Evolutionary conservation across 768 basidiomycete genomes (phyloP).

Genomic region (Lyophyllum shimeji): DNA sequence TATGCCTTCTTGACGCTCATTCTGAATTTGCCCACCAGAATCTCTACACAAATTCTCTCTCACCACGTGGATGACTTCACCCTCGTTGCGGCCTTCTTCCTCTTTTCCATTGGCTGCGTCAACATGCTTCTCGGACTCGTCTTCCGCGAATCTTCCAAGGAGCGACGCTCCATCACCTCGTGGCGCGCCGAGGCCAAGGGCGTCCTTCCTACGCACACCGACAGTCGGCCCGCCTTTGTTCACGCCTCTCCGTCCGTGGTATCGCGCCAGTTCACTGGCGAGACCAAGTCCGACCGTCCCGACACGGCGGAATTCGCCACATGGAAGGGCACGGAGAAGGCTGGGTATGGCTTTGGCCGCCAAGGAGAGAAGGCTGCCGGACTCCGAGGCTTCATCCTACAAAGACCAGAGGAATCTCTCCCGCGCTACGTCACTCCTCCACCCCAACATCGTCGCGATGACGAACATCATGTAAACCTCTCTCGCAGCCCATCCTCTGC

Average conservation of each 20-base stretch:
- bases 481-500: slow-evolving; percentile 29
- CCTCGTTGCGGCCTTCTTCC: slow-evolving; percentile 83
- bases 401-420: slow-evolving; percentile 56
- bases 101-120: slow-evolving; percentile 80
- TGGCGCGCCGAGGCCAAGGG: slow-evolving; percentile 64
- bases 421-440: slow-evolving; percentile 48
- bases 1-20: background rate
- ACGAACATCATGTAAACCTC: slow-evolving; percentile 15
- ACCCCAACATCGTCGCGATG: slow-evolving; percentile 6
- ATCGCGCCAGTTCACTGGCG: slow-evolving; percentile 29
- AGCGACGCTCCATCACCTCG: slow-evolving; percentile 62
- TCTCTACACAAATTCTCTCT: slow-evolving; percentile 69
- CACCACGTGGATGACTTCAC: slow-evolving; percentile 83
- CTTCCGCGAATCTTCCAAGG: slow-evolving; percentile 69
- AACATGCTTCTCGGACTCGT: slow-evolving; percentile 82
- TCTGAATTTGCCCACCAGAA: slow-evolving; percentile 30
- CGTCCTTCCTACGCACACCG: slow-evolving; percentile 49
- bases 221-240: slow-evolving; percentile 35
- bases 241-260: slow-evolving; percentile 31
- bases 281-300: slow-evolving; percentile 16
- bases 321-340: slow-evolving; percentile 36
- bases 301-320: slow-evolving; percentile 26
- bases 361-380: slow-evolving; percentile 80
- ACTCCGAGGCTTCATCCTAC: slow-evolving; percentile 61
- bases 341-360: slow-evolving; percentile 73